These are phyloP conservation scores for Trichomonascaceae sp. DNA, from an alignment of 1,139 yeast species.

Conservation along the genomic window DNA sequence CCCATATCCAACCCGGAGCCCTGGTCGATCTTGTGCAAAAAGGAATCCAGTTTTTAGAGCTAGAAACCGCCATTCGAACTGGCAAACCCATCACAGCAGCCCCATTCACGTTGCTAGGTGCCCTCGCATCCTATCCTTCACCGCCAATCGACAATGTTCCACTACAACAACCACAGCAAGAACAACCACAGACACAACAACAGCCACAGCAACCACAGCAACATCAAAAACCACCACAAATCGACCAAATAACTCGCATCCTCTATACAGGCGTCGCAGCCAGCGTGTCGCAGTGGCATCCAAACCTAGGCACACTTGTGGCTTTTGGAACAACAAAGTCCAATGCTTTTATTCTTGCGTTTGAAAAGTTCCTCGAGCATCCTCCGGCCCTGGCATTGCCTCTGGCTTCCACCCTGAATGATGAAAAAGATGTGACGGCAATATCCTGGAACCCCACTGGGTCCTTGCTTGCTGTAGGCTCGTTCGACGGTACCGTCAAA, in stretches of 20 bases:
- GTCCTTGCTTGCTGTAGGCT: slow-evolving; percentile 19
- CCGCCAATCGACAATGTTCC: neutral
- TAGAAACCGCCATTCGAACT: slow-evolving; percentile 27
- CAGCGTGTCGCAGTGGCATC: neutral
- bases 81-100: neutral
- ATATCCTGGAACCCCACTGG: slow-evolving; percentile 22
- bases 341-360: neutral
- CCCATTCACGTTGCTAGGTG: neutral
- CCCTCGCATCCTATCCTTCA: neutral
- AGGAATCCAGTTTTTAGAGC: slow-evolving; percentile 61
- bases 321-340: neutral
- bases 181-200: neutral
- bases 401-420: neutral
- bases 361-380: neutral
- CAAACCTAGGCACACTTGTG: neutral
- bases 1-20: slow-evolving; percentile 54
- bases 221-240: neutral
- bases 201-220: neutral
- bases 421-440: slow-evolving; percentile 19
- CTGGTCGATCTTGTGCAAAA: slow-evolving; percentile 72
- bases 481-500: slow-evolving; percentile 22
- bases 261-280: neutral
- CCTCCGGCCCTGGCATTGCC: neutral
- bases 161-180: neutral
- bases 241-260: neutral